Evolutionary conservation across 176 grass and related monocot species (phyloP).

Genomic region (Puccinellia tenuiflora): DNA sequence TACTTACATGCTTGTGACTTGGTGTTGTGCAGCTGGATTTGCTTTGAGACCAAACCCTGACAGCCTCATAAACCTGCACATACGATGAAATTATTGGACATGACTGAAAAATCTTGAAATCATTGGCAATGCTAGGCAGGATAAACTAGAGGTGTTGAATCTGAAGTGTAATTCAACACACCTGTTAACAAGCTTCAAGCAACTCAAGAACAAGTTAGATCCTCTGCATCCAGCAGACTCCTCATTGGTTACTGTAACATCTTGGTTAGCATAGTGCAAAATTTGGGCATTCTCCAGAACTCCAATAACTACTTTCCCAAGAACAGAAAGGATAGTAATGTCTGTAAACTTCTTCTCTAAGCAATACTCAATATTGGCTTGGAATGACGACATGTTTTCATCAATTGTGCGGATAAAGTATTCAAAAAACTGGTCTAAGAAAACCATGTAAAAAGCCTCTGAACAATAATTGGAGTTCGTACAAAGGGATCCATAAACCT

Average conservation of each 20-base stretch:
- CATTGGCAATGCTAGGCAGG: neutral
- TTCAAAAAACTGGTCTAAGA: conserved; percentile 37
- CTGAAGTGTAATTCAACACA: conserved; percentile 21
- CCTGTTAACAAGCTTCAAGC: conserved; percentile 55
- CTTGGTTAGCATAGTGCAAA: conserved; percentile 19
- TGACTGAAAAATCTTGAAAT: conserved; percentile 18
- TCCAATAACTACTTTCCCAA: conserved; percentile 48
- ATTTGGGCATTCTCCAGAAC: conserved; percentile 28
- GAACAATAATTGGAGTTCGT: conserved; percentile 18
- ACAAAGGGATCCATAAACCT: conserved; percentile 41
- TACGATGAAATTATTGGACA: neutral
- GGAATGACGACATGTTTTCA: conserved; percentile 32
- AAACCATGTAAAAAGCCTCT: conserved; percentile 31
- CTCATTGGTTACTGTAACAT: conserved; percentile 15
- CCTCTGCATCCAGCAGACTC: neutral
- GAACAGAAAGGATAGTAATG: conserved; percentile 34
- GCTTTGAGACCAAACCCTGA: conserved; percentile 31
- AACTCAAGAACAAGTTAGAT: conserved; percentile 14
- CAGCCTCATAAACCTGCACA: conserved; percentile 54
- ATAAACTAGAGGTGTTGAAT: neutral
- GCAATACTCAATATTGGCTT: conserved; percentile 26
- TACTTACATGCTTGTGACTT: conserved; percentile 38
- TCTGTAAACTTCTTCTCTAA: conserved; percentile 35
- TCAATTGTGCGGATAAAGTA: conserved; percentile 44
- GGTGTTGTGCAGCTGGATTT: conserved; percentile 35